Percentiles rank a stretch among this genome's conserved stretches.
Conservation (phyloP, 1,139 yeast genomes). For the Trichomonascaceae sp. region DNA sequence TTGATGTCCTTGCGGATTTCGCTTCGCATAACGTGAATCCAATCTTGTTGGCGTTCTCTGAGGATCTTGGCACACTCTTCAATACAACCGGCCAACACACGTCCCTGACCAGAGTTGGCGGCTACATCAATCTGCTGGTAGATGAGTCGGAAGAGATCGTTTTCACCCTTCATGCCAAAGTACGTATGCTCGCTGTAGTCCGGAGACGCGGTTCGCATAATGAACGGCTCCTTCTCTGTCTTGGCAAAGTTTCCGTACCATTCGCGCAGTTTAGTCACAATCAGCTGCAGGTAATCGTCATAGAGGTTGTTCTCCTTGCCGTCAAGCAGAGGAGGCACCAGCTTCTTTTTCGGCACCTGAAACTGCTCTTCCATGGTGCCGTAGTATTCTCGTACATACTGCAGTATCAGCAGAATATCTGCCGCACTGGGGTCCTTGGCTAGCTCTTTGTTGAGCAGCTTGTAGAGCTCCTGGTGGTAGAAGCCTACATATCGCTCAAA, state of each 20-base stretch:
- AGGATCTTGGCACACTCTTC: conserved; percentile 58
- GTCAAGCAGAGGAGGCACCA: conserved; percentile 30
- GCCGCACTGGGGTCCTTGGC: conserved; percentile 50
- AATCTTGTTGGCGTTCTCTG: conserved; percentile 45
- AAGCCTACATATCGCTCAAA: conserved; percentile 48
- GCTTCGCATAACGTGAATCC: conserved; percentile 42
- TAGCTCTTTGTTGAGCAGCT: conserved; percentile 47
- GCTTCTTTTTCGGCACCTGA: conserved; percentile 26
- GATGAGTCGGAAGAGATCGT: conserved; percentile 68
- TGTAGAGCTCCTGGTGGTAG: conserved; percentile 57
- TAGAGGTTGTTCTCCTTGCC: conserved; percentile 57
- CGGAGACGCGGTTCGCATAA: conserved; percentile 55
- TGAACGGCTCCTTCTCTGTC: conserved; percentile 52
- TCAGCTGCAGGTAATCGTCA: conserved; percentile 60
- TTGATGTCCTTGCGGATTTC: conserved; percentile 40
- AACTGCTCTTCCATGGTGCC: conserved; percentile 33
- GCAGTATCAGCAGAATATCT: conserved; percentile 36
- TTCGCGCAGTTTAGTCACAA: conserved; percentile 61
- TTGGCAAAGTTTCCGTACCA: conserved; percentile 61
- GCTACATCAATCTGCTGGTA: conserved; percentile 91
- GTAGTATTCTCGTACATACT: conserved; percentile 62
- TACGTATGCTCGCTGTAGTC: conserved; percentile 54
- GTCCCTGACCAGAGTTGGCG: conserved; percentile 74
- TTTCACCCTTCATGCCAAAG: conserved; percentile 50
- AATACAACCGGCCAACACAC: conserved; percentile 71